These are phyloP conservation scores for Delitschia confertaspora DNA, from an alignment of 495 filamentous ascomycete genomes.

Conservation along the genomic window DNA sequence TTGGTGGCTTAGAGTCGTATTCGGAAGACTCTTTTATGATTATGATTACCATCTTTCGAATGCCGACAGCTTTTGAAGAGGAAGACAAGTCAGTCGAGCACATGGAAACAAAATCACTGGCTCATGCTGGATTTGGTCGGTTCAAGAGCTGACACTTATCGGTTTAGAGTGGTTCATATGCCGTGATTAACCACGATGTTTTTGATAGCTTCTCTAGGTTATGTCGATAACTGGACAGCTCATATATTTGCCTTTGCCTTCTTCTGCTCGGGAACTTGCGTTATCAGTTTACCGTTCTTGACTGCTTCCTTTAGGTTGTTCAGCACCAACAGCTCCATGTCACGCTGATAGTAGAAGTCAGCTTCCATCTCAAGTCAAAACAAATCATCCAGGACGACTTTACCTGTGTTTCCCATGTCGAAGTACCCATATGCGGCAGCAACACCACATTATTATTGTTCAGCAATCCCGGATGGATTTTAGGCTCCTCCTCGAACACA, in stretches of 20 bases:
- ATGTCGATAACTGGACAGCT: too few species aligned
- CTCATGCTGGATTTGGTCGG: too few species aligned
- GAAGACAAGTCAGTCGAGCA: too few species aligned
- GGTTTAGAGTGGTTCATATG: too few species aligned
- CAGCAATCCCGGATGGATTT: conserved; percentile 29
- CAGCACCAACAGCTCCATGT: conserved; percentile 35
- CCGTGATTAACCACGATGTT: too few species aligned
- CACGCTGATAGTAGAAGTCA: conserved; percentile 11
- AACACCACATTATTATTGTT: conserved; percentile 31
- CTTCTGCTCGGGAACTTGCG: conserved; percentile 33
- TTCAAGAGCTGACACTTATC: too few species aligned
- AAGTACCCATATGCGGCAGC: conserved; percentile 34
- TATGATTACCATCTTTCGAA: too few species aligned
- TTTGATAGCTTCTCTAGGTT: too few species aligned
- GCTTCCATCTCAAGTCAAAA: not conserved
- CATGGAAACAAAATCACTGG: too few species aligned
- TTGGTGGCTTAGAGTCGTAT: too few species aligned
- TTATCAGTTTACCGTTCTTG: conserved; percentile 27
- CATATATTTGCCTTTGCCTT: conserved; percentile 15
- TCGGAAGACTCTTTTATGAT: too few species aligned
- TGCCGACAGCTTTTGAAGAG: too few species aligned
- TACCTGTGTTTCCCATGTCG: conserved; percentile 35
- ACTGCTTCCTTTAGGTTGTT: conserved; percentile 31
- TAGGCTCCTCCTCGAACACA: conserved; percentile 37
- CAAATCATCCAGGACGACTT: not conserved